Percentiles rank a stretch among this genome's conserved stretches.
Evolutionary conservation across 169 alveolate genomes (phyloP).

Genomic region (Eimeria brunetti): DNA sequence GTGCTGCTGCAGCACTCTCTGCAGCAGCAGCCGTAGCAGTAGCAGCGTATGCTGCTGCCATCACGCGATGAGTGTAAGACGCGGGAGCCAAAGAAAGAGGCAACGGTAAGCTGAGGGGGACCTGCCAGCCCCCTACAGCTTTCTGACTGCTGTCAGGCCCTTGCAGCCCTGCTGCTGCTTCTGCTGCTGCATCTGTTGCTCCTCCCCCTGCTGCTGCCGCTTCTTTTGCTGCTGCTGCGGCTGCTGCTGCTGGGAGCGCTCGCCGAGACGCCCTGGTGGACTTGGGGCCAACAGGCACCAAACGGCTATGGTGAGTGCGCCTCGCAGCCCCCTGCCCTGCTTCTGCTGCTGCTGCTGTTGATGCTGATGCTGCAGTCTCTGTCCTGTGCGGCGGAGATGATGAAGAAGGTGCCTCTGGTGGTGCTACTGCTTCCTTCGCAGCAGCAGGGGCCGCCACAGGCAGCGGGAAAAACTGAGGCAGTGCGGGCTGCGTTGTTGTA

Average conservation of each 20-base stretch:
- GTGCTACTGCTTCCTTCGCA: constrained; percentile 29
- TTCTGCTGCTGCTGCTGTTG: constrained; percentile 5
- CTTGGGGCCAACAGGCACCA: background rate
- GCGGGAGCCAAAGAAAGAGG: constrained; percentile 32
- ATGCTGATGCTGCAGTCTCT: background rate
- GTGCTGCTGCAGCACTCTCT: background rate
- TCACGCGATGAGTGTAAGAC: background rate
- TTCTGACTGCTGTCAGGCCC: background rate
- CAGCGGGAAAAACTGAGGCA: background rate
- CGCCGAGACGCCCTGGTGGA: constrained; percentile 25
- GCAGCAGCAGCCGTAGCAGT: constrained; percentile 9
- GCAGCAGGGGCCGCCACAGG: constrained; percentile 1
- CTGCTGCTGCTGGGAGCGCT: background rate
- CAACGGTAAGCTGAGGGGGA: constrained; percentile 25
- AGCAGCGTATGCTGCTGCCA: constrained; percentile 29
- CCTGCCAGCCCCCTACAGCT: constrained; percentile 55
- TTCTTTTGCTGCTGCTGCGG: background rate
- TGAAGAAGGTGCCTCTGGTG: background rate
- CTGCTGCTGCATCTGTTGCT: background rate
- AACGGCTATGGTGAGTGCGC: background rate
- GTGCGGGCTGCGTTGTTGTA: background rate
- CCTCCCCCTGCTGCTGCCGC: background rate
- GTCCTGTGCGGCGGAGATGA: background rate
- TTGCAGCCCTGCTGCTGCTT: background rate
- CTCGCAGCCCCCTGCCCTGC: constrained; percentile 1